Percentiles rank a stretch among this genome's conserved stretches.
phyloP scores from a whole-genome alignment of 2,329 filamentous ascomycete species.

The Claviceps sp. region DNA sequence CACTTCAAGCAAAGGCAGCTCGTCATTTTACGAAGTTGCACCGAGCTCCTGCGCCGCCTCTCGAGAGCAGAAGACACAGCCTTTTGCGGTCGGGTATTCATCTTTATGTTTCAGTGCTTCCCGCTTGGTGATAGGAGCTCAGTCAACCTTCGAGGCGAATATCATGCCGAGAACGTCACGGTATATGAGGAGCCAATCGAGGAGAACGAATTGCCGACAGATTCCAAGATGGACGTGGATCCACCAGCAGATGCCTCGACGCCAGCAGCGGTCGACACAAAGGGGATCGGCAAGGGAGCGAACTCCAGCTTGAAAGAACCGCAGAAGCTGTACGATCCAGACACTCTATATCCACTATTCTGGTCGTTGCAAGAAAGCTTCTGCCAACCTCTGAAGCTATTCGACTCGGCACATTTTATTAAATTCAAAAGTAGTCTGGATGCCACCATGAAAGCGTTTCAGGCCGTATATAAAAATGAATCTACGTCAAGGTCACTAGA shows the following conservation, averaged over 20 bases:
- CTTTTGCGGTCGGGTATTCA: slow-evolving; percentile 94
- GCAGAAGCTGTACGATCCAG: slow-evolving; percentile 47
- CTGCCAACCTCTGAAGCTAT: slow-evolving; percentile 75
- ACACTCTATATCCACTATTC: slow-evolving; percentile 76
- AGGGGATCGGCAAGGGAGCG: slow-evolving; percentile 25
- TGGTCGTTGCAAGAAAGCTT: slow-evolving; percentile 90
- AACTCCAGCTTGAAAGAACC: slow-evolving; percentile 28
- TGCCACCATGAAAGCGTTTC: slow-evolving; percentile 45
- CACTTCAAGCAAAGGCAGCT: slow-evolving; percentile 75
- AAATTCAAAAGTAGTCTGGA: slow-evolving; percentile 71
- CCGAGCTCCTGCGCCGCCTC: slow-evolving; percentile 81
- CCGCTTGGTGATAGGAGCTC: slow-evolving; percentile 93
- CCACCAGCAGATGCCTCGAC: slow-evolving; percentile 25
- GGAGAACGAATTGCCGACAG: slow-evolving; percentile 10
- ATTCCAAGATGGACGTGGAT: slow-evolving; percentile 51
- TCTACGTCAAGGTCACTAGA: slow-evolving; percentile 40
- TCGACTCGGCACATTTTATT: slow-evolving; percentile 56
- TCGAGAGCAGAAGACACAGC: slow-evolving; percentile 95
- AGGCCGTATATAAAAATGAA: slow-evolving; percentile 35
- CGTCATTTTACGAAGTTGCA: slow-evolving; percentile 85
- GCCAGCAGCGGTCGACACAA: slow-evolving; percentile 9
- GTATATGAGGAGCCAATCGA: slow-evolving; percentile 47
- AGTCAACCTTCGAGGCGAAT: slow-evolving; percentile 91
- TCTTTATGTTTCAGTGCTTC: slow-evolving; percentile 97
- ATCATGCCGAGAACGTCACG: slow-evolving; percentile 89